Conservation (phyloP, 495 filamentous ascomycete genomes). For the Saxophila tyrrhenica region DNA sequence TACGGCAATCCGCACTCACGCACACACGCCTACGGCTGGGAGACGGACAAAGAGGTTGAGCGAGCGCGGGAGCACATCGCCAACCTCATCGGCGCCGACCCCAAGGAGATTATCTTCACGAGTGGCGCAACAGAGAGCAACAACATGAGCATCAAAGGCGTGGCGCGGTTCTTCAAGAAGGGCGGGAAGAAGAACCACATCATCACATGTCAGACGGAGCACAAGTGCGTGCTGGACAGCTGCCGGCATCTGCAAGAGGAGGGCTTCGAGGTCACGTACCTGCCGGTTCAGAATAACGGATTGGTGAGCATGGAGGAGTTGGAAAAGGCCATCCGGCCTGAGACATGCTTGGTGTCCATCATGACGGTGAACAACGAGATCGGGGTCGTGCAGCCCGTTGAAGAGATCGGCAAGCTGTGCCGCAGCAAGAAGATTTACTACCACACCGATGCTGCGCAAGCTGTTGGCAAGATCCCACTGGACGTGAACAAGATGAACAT, state of each 20-base stretch:
- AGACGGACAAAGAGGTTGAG: slow-evolving; percentile 88
- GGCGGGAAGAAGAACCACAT: slow-evolving; percentile 97
- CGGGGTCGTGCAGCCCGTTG: slow-evolving; percentile 89
- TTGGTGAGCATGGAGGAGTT: slow-evolving; percentile 74
- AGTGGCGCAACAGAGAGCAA: slow-evolving; percentile 97
- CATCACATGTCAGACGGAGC: slow-evolving; percentile 92
- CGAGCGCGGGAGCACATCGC: slow-evolving; percentile 74
- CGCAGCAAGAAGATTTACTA: slow-evolving; percentile 90
- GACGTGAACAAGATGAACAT: slow-evolving; percentile 96
- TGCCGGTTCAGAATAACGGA: slow-evolving; percentile 77
- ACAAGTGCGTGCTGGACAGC: slow-evolving; percentile 97
- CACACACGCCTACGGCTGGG: slow-evolving; percentile 98
- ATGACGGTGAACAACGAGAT: slow-evolving; percentile 99
- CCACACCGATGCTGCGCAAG: slow-evolving; percentile 95
- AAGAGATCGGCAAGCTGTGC: slow-evolving; percentile 87
- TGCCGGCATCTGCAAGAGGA: slow-evolving; percentile 94
- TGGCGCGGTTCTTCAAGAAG: slow-evolving; percentile 84
- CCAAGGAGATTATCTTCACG: slow-evolving; percentile 98
- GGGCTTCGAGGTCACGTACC: slow-evolving; percentile 89
- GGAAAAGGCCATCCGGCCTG: slow-evolving; percentile 82
- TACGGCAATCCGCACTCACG: slow-evolving; percentile 97
- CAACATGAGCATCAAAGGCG: slow-evolving; percentile 99
- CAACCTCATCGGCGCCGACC: slow-evolving; percentile 77
- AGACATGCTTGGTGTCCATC: slow-evolving; percentile 85
- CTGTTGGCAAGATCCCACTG: slow-evolving; percentile 91